These are phyloP conservation scores for Lepraria neglecta DNA, from an alignment of 495 filamentous ascomycete genomes.

Conservation along the genomic window DNA sequence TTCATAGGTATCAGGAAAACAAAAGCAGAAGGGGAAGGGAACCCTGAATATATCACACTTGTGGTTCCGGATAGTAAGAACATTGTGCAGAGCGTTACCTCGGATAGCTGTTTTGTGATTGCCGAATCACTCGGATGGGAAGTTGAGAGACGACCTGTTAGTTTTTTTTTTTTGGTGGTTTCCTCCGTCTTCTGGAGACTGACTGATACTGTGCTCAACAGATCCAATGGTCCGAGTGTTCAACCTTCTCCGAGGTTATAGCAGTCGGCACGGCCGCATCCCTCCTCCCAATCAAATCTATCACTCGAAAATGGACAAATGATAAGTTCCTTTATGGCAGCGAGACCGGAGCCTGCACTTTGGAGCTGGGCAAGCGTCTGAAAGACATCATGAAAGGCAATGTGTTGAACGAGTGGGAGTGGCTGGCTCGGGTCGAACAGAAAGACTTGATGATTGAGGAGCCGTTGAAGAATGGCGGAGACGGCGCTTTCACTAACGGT, in stretches of 20 bases:
- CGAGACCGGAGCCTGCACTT: conserved; percentile 53
- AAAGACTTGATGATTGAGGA: conserved; percentile 70
- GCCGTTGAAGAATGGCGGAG: conserved; percentile 66
- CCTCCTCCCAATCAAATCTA: conserved; percentile 79
- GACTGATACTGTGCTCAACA: not conserved
- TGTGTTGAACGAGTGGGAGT: not conserved
- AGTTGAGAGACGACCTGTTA: conserved; percentile 45
- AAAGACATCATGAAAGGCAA: not conserved
- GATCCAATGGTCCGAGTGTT: conserved; percentile 52
- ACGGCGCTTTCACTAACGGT: conserved; percentile 29
- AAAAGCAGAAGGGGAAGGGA: conserved; percentile 20
- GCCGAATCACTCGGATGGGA: conserved; percentile 55
- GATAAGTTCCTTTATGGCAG: conserved; percentile 62
- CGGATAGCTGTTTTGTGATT: conserved; percentile 51
- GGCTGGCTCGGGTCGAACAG: conserved; percentile 55
- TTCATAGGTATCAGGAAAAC: conserved; percentile 39
- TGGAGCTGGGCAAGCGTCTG: not conserved
- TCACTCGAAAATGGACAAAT: conserved; percentile 45
- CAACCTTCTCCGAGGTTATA: conserved; percentile 73
- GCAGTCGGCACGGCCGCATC: conserved; percentile 87
- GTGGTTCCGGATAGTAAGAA: conserved; percentile 57
- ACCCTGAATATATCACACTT: conserved; percentile 32
- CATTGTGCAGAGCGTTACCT: conserved; percentile 65
- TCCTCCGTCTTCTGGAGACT: too few species aligned
- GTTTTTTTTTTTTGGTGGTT: conserved; percentile 1